A percentile compares a stretch with the other conserved stretches of the same genome.
Conservation (phyloP, 1,139 yeast species). For the Kodamaea sp. region DNA sequence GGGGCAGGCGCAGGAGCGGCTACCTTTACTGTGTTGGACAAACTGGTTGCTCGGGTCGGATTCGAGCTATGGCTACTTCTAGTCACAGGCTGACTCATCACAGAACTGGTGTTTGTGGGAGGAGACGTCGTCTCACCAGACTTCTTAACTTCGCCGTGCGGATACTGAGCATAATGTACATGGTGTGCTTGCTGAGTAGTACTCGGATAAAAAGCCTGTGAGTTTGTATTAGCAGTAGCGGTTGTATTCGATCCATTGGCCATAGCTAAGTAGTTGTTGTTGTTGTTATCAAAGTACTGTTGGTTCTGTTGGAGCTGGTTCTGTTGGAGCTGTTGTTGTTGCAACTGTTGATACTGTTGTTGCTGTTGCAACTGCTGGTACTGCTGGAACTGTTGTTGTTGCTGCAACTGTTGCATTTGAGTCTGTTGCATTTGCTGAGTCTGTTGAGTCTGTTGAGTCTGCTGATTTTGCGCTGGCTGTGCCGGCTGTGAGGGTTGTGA, state of each 20-base stretch:
- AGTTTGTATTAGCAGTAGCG: constrained; percentile 7
- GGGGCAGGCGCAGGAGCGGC: not conserved
- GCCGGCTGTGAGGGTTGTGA: constrained; percentile 10
- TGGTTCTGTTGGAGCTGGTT: constrained; percentile 3
- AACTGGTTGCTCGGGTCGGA: not conserved
- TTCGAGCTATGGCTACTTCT: not conserved
- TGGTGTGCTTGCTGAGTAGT: constrained; percentile 4
- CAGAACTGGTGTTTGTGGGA: no score
- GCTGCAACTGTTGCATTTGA: constrained; percentile 6
- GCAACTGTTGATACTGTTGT: constrained; percentile 6
- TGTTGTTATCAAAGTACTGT: constrained; percentile 15
- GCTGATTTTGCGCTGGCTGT: constrained; percentile 9
- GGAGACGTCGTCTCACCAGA: not conserved
- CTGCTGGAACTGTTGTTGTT: constrained; percentile 7
- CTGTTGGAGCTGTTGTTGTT: constrained; percentile 1
- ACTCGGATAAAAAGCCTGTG: constrained; percentile 10
- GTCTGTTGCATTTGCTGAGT: constrained; percentile 8
- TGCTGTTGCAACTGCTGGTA: constrained; percentile 5
- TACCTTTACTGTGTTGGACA: not conserved
- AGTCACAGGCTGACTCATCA: no score
- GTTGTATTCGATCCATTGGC: not conserved
- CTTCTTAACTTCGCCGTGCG: constrained; percentile 3
- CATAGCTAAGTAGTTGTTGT: constrained; percentile 8
- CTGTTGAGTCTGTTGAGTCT: constrained; percentile 5
- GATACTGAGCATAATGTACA: constrained; percentile 5